Conservation (phyloP, 768 basidiomycete genomes). For the Leccinum disarticulatum region DNA sequence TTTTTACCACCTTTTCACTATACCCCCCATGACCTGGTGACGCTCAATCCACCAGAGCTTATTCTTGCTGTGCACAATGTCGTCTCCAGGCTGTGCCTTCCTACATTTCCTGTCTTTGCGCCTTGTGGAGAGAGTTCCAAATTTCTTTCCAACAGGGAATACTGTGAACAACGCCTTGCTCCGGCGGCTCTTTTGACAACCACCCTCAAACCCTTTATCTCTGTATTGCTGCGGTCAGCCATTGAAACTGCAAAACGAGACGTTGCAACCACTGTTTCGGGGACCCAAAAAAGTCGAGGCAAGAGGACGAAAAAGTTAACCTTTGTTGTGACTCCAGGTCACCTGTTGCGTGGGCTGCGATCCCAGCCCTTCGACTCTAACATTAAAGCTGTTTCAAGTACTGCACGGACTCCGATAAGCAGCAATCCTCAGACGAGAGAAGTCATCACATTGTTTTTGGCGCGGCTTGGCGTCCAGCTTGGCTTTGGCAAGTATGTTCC, state of each 20-base stretch:
- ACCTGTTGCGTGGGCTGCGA: slow-evolving; percentile 39
- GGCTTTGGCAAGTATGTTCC: slow-evolving; percentile 18
- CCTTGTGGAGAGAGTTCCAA: slow-evolving; percentile 6
- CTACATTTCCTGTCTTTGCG: slow-evolving; percentile 20
- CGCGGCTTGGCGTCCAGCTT: slow-evolving; percentile 31
- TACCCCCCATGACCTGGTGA: slow-evolving; percentile 24
- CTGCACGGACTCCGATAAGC: slow-evolving; percentile 1
- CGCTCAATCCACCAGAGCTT: slow-evolving; percentile 27
- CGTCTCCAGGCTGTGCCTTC: slow-evolving; percentile 18
- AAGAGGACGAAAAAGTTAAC: slow-evolving; percentile 25
- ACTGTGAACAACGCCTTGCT: slow-evolving; percentile 30
- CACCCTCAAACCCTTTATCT: slow-evolving; percentile 33
- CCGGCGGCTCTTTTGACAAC: slow-evolving; percentile 40
- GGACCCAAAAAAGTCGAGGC: slow-evolving; percentile 18
- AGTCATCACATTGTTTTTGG: slow-evolving; percentile 29
- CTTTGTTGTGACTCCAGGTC: slow-evolving; percentile 38
- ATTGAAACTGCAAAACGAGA: slow-evolving; percentile 35
- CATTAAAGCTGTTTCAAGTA: slow-evolving; percentile 1
- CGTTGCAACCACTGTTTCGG: slow-evolving; percentile 23
- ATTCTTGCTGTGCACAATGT: slow-evolving; percentile 29
- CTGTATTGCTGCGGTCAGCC: slow-evolving; percentile 34
- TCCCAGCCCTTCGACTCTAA: slow-evolving; percentile 7
- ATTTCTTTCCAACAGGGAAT: slow-evolving; percentile 16
- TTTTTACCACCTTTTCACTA: slow-evolving; percentile 15
- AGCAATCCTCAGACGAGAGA: slow-evolving; percentile 13